A percentile compares a stretch with the other conserved stretches of the same genome.
Conservation (phyloP, 1,284 basidiomycete species). For the Papiliotrema fonsecae region DNA sequence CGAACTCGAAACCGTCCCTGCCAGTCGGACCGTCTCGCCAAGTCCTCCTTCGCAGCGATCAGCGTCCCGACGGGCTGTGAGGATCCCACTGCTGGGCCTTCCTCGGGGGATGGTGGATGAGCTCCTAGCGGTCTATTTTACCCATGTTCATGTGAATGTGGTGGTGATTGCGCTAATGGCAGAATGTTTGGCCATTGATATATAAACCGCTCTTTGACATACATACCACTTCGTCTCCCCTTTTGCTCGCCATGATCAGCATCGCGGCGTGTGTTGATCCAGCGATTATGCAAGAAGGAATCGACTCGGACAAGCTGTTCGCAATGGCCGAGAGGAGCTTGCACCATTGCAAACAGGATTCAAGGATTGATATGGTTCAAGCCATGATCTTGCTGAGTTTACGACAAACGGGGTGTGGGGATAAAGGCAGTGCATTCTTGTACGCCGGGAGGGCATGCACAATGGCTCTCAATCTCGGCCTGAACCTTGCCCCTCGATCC, state of each 20-base stretch:
- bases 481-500: conserved; percentile 35
- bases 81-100: conserved; percentile 11
- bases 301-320: conserved; percentile 60
- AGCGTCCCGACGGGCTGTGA: not conserved
- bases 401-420: conserved; percentile 48
- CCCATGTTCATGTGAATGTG: conserved; percentile 26
- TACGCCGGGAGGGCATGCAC: conserved; percentile 45
- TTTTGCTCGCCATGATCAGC: conserved; percentile 40
- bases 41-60: too few species aligned
- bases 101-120: conserved; percentile 19
- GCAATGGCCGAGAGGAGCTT: conserved; percentile 33
- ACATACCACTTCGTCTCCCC: conserved; percentile 23
- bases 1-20: not conserved
- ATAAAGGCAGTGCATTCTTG: conserved; percentile 46
- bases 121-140: conserved; percentile 32
- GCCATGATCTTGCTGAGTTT: conserved; percentile 46
- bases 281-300: conserved; percentile 47
- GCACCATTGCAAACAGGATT: conserved; percentile 18
- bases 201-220: conserved; percentile 44
- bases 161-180: not conserved
- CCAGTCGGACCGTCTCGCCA: not conserved
- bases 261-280: conserved; percentile 36
- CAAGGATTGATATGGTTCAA: conserved; percentile 41
- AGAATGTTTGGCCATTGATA: conserved; percentile 47
- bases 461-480: conserved; percentile 49